Base-by-base conservation (phyloP, 805 yeast species). In the Grigorovia jiainica region DNA sequence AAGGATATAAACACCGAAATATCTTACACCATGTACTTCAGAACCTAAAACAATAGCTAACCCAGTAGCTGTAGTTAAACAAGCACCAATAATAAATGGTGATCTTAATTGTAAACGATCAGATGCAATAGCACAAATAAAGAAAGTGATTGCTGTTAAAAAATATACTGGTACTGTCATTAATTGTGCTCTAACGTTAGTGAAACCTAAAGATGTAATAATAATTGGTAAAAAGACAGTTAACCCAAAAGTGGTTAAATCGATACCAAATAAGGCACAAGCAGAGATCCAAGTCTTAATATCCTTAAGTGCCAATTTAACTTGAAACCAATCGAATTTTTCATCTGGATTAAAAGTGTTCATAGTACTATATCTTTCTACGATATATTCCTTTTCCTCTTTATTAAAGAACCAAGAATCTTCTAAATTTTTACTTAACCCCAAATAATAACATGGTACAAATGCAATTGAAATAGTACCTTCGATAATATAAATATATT, bases 151-250 rank as follows among this genome's bases (percentile, higher is more conserved):
- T 54, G 86, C 82, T 0, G 95, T 84, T 23, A 72, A 65, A 34
- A 84, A 68, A 89, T 94, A 87, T 17, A 95, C 94, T 50, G 86
- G 87, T 38, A 87, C 84, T 0, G 95, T 82, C 63, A 79, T 80
- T 42, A 81, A 73, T 60, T 87, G 87, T 8, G 94, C 90, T 43
- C 73, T 67, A 52, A 78, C 81, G 3, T 85, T 79, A 2, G 85
- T 71, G 66, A 79, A 50, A 46, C 68, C 60, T 59, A 62, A 44
- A 43, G 64, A 44, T 33, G 57, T 41, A 40, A 53, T 47, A 43
- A 61, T 54, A 25, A 65, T 62, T 44, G 70, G 70, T 52, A 67
- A 29, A 54, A 63, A 47, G 71, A 76, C 81, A 31, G 58, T 48
- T 43, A 61, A 57, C 35, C 69, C 69, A 42, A 64, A 65, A 18